Conservation (phyloP, 192 early-diverging fungal genomes). For the Entomortierella lignicola region DNA sequence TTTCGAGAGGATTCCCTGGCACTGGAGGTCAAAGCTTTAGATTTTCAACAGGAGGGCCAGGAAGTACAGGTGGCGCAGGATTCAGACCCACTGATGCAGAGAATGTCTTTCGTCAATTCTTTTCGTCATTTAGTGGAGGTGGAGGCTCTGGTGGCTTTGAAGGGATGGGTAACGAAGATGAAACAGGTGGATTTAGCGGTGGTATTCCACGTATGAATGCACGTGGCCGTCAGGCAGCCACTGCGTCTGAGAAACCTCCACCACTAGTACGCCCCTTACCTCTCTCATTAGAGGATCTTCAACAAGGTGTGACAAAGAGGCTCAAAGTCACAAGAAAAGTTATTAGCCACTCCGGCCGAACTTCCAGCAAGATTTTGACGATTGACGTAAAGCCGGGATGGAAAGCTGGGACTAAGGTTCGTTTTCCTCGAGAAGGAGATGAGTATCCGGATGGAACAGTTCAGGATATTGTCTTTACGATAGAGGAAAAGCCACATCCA, state of each 20-base stretch:
- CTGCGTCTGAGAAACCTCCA: conserved; percentile 38
- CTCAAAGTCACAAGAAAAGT: conserved; percentile 90
- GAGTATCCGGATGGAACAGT: conserved; percentile 78
- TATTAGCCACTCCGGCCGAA: conserved; percentile 48
- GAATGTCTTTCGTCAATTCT: conserved; percentile 92
- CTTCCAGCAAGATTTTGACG: conserved; percentile 83
- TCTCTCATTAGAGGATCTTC: conserved; percentile 91
- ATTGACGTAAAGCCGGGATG: conserved; percentile 93
- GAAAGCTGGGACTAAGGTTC: conserved; percentile 98
- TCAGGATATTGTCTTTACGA: conserved; percentile 94
- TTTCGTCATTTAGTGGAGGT: conserved; percentile 69
- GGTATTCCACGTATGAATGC: conserved; percentile 27
- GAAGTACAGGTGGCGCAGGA: conserved; percentile 60
- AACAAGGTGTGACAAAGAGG: conserved; percentile 88
- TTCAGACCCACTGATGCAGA: conserved; percentile 82
- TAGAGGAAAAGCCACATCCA: conserved; percentile 93
- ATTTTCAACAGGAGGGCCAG: conserved; percentile 63
- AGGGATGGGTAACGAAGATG: conserved; percentile 56
- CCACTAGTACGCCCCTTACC: conserved; percentile 77
- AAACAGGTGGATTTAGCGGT: neutral
- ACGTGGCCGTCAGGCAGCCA: conserved; percentile 21
- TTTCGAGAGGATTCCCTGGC: conserved; percentile 67
- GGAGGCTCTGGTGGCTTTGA: conserved; percentile 33
- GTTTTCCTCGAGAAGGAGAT: conserved; percentile 90
- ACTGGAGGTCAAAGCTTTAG: conserved; percentile 74